These are phyloP conservation scores for Vigna reflexopilosa DNA, from an alignment of 306 rosid genomes.

Conservation along the genomic window DNA sequence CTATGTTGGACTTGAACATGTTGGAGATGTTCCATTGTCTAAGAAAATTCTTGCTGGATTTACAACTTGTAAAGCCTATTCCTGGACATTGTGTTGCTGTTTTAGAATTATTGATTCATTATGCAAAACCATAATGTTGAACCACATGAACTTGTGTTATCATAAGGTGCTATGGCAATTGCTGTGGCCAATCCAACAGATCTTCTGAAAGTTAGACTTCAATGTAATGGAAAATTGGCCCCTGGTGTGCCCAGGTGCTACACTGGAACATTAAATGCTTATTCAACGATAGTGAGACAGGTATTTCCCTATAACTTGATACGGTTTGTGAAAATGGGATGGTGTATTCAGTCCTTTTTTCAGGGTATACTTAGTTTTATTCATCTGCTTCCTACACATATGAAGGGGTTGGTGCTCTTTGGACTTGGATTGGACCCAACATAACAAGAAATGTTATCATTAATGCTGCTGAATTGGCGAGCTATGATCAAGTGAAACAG, in stretches of 20 bases:
- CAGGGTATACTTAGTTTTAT: conserved; percentile 15
- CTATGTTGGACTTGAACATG: conserved; percentile 80
- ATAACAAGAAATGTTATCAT: conserved; percentile 93
- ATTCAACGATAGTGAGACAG: conserved; percentile 91
- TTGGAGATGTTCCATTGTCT: conserved; percentile 87
- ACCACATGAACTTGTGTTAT: conserved; percentile 12
- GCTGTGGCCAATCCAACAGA: conserved; percentile 92
- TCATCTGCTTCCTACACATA: conserved; percentile 41
- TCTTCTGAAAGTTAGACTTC: conserved; percentile 96
- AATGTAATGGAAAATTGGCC: conserved; percentile 89
- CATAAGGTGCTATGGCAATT: conserved; percentile 86
- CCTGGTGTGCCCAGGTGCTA: conserved; percentile 93
- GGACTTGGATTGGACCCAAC: conserved; percentile 98
- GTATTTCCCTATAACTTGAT: conserved; percentile 50
- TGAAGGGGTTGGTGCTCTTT: conserved; percentile 93
- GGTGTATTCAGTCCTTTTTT: neutral
- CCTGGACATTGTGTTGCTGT: conserved; percentile 9
- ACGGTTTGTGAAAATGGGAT: neutral
- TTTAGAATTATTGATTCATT: neutral
- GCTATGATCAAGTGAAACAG: conserved; percentile 98
- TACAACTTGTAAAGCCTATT: conserved; percentile 75
- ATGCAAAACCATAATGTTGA: conserved; percentile 9
- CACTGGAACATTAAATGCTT: conserved; percentile 91
- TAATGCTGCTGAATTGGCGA: conserved; percentile 97
- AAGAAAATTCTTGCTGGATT: conserved; percentile 94